phyloP scores from a whole-genome alignment of 2,329 filamentous ascomycete genomes.

The Ophiostoma sp. region DNA sequence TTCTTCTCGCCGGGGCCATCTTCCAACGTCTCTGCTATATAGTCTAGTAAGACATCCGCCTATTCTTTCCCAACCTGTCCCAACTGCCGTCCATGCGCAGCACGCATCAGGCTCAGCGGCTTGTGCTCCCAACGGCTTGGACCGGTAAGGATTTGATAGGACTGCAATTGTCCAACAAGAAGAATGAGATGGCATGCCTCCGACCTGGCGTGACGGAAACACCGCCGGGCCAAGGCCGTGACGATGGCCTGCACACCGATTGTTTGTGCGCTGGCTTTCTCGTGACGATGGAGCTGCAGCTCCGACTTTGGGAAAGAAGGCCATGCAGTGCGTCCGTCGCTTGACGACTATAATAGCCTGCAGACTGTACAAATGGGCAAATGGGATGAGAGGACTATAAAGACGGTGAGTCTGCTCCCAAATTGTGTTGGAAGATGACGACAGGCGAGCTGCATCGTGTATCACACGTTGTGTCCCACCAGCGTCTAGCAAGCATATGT shows the following conservation, averaged over 20 bases:
- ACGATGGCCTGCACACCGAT: background rate
- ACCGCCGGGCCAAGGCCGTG: background rate
- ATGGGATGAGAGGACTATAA: background rate
- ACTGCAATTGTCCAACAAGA: no score
- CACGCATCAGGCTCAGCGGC: background rate
- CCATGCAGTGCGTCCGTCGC: no score
- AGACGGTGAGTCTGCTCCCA: background rate
- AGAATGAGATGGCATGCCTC: no score
- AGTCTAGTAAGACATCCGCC: background rate
- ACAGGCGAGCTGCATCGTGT: conserved; percentile 10
- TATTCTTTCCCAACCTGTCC: background rate
- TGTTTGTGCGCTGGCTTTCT: background rate
- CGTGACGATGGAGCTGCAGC: background rate
- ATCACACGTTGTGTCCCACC: background rate
- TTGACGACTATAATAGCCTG: no score
- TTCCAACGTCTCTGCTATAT: background rate
- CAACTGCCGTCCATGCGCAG: background rate
- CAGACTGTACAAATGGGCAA: background rate
- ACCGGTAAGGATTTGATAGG: background rate
- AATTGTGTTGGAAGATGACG: conserved; percentile 4
- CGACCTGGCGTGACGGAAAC: background rate
- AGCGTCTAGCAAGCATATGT: background rate
- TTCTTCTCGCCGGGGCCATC: background rate
- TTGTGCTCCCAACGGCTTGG: background rate
- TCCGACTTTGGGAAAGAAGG: background rate